Conservation (phyloP, 1,139 yeast species). For the Spencermartinsiella ligniputridi region DNA sequence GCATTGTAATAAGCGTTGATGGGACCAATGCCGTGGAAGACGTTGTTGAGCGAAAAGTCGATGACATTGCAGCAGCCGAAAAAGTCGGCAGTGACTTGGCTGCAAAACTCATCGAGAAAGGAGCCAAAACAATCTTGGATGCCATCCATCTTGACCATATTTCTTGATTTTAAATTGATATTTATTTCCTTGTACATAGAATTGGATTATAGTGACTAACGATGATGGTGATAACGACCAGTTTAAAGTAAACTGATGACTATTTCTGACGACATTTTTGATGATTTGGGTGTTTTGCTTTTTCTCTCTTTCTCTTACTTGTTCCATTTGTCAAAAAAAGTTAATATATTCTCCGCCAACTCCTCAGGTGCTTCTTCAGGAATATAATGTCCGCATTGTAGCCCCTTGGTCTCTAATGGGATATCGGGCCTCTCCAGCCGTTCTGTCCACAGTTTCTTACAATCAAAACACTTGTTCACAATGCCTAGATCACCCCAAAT, state of each 20-base stretch:
- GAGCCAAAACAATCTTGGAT: conserved; percentile 81
- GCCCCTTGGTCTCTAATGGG: background rate
- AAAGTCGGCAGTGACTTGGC: conserved; percentile 70
- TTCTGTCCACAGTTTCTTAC: conserved; percentile 12
- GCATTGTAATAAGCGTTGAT: conserved; percentile 80
- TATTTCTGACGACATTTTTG: background rate
- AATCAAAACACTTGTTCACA: conserved; percentile 14
- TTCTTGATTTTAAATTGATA: background rate
- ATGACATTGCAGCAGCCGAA: conserved; percentile 60
- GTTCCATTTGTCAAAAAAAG: conserved; percentile 1
- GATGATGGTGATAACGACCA: background rate
- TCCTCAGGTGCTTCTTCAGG: conserved; percentile 17
- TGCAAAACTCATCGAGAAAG: conserved; percentile 57
- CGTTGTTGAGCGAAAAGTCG: conserved; percentile 34
- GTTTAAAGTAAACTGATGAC: too few relatives aligned
- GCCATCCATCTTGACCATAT: conserved; percentile 60
- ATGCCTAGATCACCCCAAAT: conserved; percentile 17
- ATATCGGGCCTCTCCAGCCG: conserved; percentile 12
- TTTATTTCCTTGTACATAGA: conserved; percentile 7
- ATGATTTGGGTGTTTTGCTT: background rate
- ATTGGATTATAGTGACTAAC: conserved; percentile 2
- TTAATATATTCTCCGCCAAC: background rate
- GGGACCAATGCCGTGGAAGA: conserved; percentile 67
- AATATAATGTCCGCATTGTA: conserved; percentile 17
- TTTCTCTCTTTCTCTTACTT: background rate